These are phyloP conservation scores for Cercospora canescens DNA, from an alignment of 2,329 filamentous ascomycete species.

Conservation along the genomic window DNA sequence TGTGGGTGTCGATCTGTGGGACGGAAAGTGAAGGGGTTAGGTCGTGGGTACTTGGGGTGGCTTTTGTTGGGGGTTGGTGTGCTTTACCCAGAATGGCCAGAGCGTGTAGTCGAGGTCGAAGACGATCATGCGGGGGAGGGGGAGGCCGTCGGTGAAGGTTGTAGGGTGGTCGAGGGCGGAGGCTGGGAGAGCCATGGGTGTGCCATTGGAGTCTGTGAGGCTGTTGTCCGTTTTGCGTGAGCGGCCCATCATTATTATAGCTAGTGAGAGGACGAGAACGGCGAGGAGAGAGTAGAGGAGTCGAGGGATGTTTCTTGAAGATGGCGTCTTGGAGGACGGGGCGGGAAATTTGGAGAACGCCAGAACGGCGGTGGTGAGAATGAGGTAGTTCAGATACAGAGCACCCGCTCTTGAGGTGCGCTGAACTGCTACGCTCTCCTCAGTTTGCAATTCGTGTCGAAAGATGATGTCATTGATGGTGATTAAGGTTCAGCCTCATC, in stretches of 20 bases:
- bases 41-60: not conserved
- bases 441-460: not conserved
- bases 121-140: constrained; percentile 79
- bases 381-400: not conserved
- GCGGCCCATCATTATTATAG: constrained; percentile 25
- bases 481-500: not conserved
- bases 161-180: constrained; percentile 44
- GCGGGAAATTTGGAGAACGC: not conserved
- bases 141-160: constrained; percentile 65
- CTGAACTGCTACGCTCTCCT: not conserved
- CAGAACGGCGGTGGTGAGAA: not conserved
- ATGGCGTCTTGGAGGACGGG: not conserved
- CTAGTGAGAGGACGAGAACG: constrained; percentile 12
- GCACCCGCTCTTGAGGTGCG: not conserved
- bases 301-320: not conserved
- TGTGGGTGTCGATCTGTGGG: constrained; percentile 75
- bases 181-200: constrained; percentile 40
- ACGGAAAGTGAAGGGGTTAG: not conserved
- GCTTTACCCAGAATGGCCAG: constrained; percentile 83
- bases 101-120: constrained; percentile 98
- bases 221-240: constrained; percentile 10
- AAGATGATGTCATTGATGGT: not conserved
- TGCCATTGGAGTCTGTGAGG: constrained; percentile 25
- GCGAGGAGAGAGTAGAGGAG: constrained; percentile 3
- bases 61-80: not conserved